Evolutionary conservation across 345 rosid species (phyloP).

Genomic region (Crucihimalaya himalaica): DNA sequence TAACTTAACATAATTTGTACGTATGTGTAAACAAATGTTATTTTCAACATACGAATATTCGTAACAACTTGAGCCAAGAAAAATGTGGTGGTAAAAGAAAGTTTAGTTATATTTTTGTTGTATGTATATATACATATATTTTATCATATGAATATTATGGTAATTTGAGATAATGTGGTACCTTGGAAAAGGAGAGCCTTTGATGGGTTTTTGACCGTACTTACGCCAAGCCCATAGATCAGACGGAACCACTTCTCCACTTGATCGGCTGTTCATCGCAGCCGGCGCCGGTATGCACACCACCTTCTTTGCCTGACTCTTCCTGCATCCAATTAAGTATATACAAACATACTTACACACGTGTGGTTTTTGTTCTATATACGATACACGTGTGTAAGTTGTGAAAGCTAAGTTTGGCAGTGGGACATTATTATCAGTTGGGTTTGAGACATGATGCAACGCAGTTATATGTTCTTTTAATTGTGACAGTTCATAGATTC

Average conservation of each 20-base stretch:
- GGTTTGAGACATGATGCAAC: conserved; percentile 35
- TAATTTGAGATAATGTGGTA: conserved; percentile 22
- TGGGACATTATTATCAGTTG: conserved; percentile 40
- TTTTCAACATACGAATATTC: conserved; percentile 3
- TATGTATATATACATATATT: neutral
- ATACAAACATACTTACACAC: conserved; percentile 13
- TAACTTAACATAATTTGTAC: neutral
- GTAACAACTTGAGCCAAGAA: conserved; percentile 29
- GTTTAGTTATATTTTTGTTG: neutral
- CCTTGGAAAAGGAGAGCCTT: conserved; percentile 97
- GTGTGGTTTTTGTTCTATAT: conserved; percentile 3
- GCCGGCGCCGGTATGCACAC: conserved; percentile 83
- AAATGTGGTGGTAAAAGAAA: neutral
- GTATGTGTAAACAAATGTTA: neutral
- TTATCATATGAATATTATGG: neutral
- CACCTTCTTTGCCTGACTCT: conserved; percentile 77
- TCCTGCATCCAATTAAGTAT: conserved; percentile 42
- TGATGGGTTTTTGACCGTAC: conserved; percentile 86
- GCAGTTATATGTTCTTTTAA: conserved; percentile 34
- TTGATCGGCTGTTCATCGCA: conserved; percentile 70
- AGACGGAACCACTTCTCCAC: conserved; percentile 82
- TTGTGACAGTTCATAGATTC: conserved; percentile 46
- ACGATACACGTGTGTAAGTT: neutral
- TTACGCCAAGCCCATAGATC: conserved; percentile 99
- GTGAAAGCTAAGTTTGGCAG: conserved; percentile 38